A percentile compares a stretch with the other conserved stretches of the same genome.
These are phyloP conservation scores for Graphilbum fragrans DNA, from an alignment of 2,329 filamentous ascomycete genomes.

Conservation along the genomic window DNA sequence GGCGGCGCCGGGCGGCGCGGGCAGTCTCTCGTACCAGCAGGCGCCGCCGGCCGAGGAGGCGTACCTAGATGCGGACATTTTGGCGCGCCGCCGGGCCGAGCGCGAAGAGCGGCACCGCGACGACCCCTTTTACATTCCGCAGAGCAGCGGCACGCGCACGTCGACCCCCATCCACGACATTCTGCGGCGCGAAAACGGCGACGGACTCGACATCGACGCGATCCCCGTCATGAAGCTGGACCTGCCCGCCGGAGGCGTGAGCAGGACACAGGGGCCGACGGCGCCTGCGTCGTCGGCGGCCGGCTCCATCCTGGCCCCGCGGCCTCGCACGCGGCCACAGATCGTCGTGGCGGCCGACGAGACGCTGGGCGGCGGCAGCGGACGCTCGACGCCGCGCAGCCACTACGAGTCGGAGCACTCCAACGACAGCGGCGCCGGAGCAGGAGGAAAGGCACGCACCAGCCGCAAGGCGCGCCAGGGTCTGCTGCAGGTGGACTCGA, in stretches of 20 bases:
- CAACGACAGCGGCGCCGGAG: conserved; percentile 15
- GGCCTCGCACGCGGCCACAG: conserved; percentile 35
- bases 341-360: conserved; percentile 64
- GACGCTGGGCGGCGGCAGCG: conserved; percentile 42
- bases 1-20: conserved; percentile 9
- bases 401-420: conserved; percentile 39
- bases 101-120: conserved; percentile 74
- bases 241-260: conserved; percentile 31
- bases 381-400: conserved; percentile 33
- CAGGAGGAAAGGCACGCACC: conserved; percentile 32
- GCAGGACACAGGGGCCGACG: conserved; percentile 10
- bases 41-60: conserved; percentile 45
- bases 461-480: conserved; percentile 39
- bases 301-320: conserved; percentile 12
- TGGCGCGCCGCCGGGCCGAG: conserved; percentile 64
- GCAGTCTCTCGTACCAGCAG: conserved; percentile 12
- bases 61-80: conserved; percentile 60
- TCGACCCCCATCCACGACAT: conserved; percentile 74
- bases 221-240: conserved; percentile 95
- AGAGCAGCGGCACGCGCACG: conserved; percentile 38
- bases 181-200: conserved; percentile 57
- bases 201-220: conserved; percentile 78
- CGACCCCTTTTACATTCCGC: conserved; percentile 85
- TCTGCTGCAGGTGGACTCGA: conserved; percentile 78
- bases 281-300: conserved; percentile 8